Base-by-base conservation (phyloP, 768 basidiomycete genomes). In the Rhodotorula taiwanensis region DNA sequence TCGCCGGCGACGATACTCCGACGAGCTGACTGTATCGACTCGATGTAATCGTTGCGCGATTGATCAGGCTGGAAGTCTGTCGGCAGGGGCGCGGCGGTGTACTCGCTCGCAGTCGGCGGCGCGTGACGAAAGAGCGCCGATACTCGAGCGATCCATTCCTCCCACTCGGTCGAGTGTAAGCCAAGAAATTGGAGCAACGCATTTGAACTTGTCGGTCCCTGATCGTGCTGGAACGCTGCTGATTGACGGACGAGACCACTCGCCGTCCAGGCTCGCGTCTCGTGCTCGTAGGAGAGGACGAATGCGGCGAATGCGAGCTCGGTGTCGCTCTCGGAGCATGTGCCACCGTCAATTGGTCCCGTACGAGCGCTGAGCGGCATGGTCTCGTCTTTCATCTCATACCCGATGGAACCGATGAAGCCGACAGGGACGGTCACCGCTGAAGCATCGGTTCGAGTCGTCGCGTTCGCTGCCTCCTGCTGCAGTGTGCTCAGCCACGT, bases 1-100 rank as follows among this genome's bases (percentile, higher is more conserved):
- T 95, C 87, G 5, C 93, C 93, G 34, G 85, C 86, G 43, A 95
- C 82, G 64, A 81, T 80, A 58, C 88, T 84, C 72, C 89, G 84
- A 18, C 88, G 87, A 56, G 78, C 72, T 25, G 9, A n/a, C 15
- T 81, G 77, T 68, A 95, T 90, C 23, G 82, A 82, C 31, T 81
- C 75, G 34, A 86, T 82, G 76, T 97, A 95, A 3, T 66, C 60
- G 23, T 14, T 20, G 18, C 43, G 39, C 0, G 55, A 25, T 27
- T 60, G 60, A 57, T 60, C 61, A 13, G 69, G 55, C 13, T 23
- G 13, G 33, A 64, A 51, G 15, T 33, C 18, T 30, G 43, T 8
- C 2, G 56, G 49, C 0, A 52, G 36, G 0, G 57, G 34, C 1
- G 42, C 18, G 0, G 59, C 33, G 36, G 10, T 39, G 36, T 39